Percentiles rank a stretch among this genome's conserved stretches.
Evolutionary conservation across 495 filamentous ascomycete genomes (phyloP).

Genomic region (Chaetomium tenue): DNA sequence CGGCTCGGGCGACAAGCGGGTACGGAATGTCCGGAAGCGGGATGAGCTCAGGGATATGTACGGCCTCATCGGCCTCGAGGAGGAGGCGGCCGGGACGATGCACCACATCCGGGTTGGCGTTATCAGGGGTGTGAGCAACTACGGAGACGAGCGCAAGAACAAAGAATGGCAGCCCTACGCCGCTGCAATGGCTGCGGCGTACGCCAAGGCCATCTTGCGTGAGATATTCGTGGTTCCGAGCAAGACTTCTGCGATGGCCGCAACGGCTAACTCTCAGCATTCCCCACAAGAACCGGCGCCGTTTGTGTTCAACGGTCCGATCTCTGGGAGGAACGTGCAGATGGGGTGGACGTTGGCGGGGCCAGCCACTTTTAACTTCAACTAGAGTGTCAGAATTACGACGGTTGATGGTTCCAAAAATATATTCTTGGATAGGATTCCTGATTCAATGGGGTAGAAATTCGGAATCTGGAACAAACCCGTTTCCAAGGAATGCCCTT

Average conservation of each 20-base stretch:
- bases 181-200: not conserved
- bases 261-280: not conserved
- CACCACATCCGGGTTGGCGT: not conserved
- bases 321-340: too few species aligned
- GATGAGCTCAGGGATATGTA: not conserved
- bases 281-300: too few species aligned
- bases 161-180: constrained; percentile 4
- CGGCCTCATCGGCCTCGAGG: not conserved
- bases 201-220: not conserved
- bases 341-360: too few species aligned
- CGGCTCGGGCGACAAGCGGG: not conserved
- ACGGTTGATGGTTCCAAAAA: too few species aligned
- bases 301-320: too few species aligned
- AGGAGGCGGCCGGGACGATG: constrained; percentile 6
- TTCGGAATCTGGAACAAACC: too few species aligned
- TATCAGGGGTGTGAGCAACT: not conserved
- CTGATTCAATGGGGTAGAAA: too few species aligned
- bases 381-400: too few species aligned
- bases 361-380: too few species aligned
- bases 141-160: constrained; percentile 2
- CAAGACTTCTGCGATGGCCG: not conserved
- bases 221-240: not conserved
- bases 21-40: not conserved
- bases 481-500: too few species aligned
- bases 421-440: too few species aligned